Percentiles rank a stretch among this genome's conserved stretches.
Conservation (phyloP, 345 rosid species). For the Populus euphratica region DNA sequence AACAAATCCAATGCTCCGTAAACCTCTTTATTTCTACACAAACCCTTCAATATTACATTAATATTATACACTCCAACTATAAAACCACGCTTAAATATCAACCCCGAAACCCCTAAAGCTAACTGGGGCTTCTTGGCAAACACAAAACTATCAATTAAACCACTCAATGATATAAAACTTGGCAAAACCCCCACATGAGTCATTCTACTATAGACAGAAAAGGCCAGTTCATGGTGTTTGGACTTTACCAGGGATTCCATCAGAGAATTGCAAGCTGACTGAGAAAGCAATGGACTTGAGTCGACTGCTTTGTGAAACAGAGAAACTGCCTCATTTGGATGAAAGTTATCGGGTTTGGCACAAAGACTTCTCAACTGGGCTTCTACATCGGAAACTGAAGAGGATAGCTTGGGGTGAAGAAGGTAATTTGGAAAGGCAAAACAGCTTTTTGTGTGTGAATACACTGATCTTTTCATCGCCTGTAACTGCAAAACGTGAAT, state of each 20-base stretch:
- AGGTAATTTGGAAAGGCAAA: background rate
- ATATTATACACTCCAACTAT: constrained; percentile 33
- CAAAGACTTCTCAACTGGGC: constrained; percentile 34
- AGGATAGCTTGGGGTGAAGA: constrained; percentile 20
- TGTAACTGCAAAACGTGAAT: background rate
- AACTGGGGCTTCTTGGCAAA: constrained; percentile 25
- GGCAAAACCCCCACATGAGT: constrained; percentile 29
- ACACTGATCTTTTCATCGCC: constrained; percentile 1
- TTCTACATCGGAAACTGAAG: constrained; percentile 33
- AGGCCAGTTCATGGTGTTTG: constrained; percentile 41
- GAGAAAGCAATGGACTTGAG: constrained; percentile 31
- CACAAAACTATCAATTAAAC: constrained; percentile 53
- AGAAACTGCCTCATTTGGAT: constrained; percentile 35
- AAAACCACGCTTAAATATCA: constrained; percentile 61
- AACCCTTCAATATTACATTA: constrained; percentile 53
- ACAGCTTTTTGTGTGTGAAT: background rate
- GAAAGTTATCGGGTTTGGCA: constrained; percentile 32
- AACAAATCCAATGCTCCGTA: constrained; percentile 37
- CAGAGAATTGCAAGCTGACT: constrained; percentile 43
- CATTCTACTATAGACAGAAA: constrained; percentile 46
- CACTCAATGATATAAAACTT: constrained; percentile 46
- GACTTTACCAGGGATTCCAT: constrained; percentile 49
- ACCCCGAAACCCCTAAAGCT: constrained; percentile 45
- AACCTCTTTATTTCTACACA: constrained; percentile 38
- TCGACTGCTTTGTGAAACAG: constrained; percentile 36